A percentile compares a stretch with the other conserved stretches of the same genome.
These are phyloP conservation scores for Mucor velutinosus DNA, from an alignment of 371 early-diverging fungal species.

Conservation along the genomic window DNA sequence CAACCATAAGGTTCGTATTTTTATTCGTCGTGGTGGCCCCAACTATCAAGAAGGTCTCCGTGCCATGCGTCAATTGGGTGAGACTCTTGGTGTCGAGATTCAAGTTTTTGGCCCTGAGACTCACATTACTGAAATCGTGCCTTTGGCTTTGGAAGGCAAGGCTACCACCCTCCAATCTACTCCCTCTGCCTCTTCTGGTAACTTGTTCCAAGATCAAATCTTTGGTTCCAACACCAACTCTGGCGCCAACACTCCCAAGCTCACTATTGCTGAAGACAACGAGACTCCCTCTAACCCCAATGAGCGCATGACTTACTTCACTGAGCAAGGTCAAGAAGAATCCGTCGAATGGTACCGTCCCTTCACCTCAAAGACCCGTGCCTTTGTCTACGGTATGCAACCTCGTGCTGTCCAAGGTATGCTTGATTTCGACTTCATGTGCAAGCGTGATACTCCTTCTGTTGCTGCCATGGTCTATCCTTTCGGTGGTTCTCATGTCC, in stretches of 20 bases:
- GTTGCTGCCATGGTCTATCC: conserved; percentile 99
- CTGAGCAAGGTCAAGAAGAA: conserved; percentile 24
- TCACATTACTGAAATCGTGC: conserved; percentile 97
- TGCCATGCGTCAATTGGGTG: conserved; percentile 92
- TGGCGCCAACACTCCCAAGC: conserved; percentile 38
- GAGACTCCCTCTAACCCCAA: conserved; percentile 45
- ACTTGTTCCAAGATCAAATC: conserved; percentile 66
- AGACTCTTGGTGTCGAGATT: conserved; percentile 90
- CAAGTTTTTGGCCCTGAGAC: conserved; percentile 97
- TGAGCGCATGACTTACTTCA: conserved; percentile 64
- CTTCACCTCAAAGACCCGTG: conserved; percentile 89
- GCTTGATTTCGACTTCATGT: conserved; percentile 99
- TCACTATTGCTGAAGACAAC: conserved; percentile 40
- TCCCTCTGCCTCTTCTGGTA: conserved; percentile 59
- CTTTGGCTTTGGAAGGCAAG: conserved; percentile 81
- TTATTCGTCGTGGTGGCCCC: conserved; percentile 97
- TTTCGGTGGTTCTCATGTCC: conserved; percentile 96
- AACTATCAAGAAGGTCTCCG: conserved; percentile 98
- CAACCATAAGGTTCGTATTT: conserved; percentile 88
- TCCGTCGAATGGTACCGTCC: conserved; percentile 70
- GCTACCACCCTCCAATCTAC: conserved; percentile 16
- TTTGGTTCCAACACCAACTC: conserved; percentile 49
- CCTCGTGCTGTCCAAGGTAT: conserved; percentile 98
- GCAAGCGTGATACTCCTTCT: conserved; percentile 94
- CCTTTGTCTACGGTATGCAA: conserved; percentile 98